Percentiles rank a stretch among this genome's conserved stretches.
Conservation (phyloP, 139 green algal genomes). For the Micractinium conductrix region DNA sequence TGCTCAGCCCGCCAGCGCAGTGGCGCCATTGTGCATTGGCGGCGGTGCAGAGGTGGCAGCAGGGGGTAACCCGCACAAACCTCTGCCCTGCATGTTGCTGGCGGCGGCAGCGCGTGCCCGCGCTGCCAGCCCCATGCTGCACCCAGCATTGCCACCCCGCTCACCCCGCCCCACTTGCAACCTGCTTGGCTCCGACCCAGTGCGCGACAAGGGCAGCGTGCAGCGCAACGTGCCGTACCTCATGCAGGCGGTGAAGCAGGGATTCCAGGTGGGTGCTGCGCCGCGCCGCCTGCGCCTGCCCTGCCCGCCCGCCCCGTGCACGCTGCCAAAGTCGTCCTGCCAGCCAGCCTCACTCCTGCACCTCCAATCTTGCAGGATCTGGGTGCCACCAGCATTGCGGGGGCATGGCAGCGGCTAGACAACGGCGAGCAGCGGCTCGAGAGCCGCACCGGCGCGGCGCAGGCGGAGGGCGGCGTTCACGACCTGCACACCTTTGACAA, state of each 20-base stretch:
- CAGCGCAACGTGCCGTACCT: conserved; percentile 82
- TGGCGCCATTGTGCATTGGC: background rate
- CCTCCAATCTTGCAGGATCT: conserved; percentile 81
- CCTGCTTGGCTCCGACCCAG: too few species aligned
- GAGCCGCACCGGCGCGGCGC: conserved; percentile 81
- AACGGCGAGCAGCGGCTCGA: conserved; percentile 82
- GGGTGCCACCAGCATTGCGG: conserved; percentile 67
- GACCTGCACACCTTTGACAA: conserved; percentile 95
- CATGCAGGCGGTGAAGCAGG: conserved; percentile 90
- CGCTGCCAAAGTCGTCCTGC: background rate
- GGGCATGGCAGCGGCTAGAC: conserved; percentile 63
- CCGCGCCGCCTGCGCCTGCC: too few species aligned
- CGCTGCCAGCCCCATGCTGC: background rate
- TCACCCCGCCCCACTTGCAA: too few species aligned
- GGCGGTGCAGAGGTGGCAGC: too few species aligned
- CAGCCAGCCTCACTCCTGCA: too few species aligned
- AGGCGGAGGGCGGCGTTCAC: conserved; percentile 91
- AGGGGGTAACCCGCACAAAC: too few species aligned
- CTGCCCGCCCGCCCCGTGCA: too few species aligned
- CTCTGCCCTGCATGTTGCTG: background rate
- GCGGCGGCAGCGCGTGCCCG: too few species aligned
- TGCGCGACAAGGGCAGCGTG: conserved; percentile 95
- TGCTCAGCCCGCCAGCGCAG: too few species aligned
- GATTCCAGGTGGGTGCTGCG: conserved; percentile 78
- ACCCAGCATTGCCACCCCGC: background rate